These are phyloP conservation scores for Dipteronia sinensis DNA, from an alignment of 345 rosid genomes.

Conservation along the genomic window DNA sequence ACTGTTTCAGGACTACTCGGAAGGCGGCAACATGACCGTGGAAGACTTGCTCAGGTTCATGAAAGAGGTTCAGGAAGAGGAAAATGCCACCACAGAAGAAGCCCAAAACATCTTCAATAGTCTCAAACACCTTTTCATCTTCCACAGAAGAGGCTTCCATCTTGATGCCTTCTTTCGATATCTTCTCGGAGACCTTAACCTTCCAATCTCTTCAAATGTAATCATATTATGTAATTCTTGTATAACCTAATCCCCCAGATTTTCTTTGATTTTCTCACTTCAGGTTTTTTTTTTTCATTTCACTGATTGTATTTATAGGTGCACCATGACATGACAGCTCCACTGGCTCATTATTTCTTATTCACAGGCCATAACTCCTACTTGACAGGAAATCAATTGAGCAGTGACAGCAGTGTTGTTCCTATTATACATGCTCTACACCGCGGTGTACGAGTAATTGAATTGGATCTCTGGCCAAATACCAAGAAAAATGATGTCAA, in stretches of 20 bases:
- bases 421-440: conserved; percentile 64
- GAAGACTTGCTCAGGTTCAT: conserved; percentile 49
- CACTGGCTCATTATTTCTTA: conserved; percentile 74
- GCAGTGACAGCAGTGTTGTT: conserved; percentile 56
- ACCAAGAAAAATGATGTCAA: conserved; percentile 45
- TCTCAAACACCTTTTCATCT: conserved; percentile 52
- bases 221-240: neutral
- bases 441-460: conserved; percentile 76
- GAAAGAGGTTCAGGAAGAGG: conserved; percentile 41
- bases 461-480: conserved; percentile 88
- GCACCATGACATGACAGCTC: conserved; percentile 66
- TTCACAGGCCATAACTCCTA: conserved; percentile 92
- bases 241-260: neutral
- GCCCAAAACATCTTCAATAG: conserved; percentile 54
- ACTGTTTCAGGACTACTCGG: conserved; percentile 41
- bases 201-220: conserved; percentile 35
- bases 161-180: conserved; percentile 58
- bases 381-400: conserved; percentile 78
- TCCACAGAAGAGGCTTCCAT: conserved; percentile 49
- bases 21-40: conserved; percentile 40
- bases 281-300: neutral
- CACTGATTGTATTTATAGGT: conserved; percentile 43
- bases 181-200: conserved; percentile 53
- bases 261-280: neutral
- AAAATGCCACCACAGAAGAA: conserved; percentile 37